These are phyloP conservation scores for Spatholobus suberectus DNA, from an alignment of 306 rosid genomes.

Conservation along the genomic window DNA sequence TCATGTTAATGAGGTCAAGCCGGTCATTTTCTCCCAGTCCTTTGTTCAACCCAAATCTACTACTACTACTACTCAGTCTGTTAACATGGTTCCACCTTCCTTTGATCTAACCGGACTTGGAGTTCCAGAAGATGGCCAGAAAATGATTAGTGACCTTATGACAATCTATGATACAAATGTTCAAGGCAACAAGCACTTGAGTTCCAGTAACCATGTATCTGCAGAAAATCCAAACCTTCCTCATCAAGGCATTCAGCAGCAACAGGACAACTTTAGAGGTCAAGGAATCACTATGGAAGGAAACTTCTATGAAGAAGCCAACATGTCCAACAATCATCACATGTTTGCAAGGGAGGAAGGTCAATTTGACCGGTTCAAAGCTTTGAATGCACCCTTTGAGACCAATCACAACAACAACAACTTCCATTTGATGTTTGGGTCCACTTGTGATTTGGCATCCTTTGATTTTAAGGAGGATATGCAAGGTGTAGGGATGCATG, in stretches of 20 bases:
- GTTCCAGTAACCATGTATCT: constrained; percentile 25
- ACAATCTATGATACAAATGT: constrained; percentile 58
- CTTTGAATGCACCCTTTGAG: constrained; percentile 56
- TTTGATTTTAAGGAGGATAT: constrained; percentile 63
- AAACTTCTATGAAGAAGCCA: constrained; percentile 50
- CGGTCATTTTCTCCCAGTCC: constrained; percentile 60
- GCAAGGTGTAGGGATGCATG: constrained; percentile 53
- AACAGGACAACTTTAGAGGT: constrained; percentile 36
- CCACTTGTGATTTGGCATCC: constrained; percentile 60
- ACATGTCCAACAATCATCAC: constrained; percentile 46
- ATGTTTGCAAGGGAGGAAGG: constrained; percentile 51
- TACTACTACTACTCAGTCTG: constrained; percentile 45
- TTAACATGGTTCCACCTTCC: constrained; percentile 48
- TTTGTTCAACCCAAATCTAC: constrained; percentile 55
- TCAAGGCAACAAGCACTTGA: constrained; percentile 50
- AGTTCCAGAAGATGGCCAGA: constrained; percentile 70
- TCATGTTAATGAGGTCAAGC: constrained; percentile 65
- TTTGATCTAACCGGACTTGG: constrained; percentile 60
- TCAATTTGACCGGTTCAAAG: constrained; percentile 58
- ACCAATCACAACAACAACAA: constrained; percentile 47
- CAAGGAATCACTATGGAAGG: constrained; percentile 59
- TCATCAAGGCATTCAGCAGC: constrained; percentile 49
- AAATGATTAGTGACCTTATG: constrained; percentile 64
- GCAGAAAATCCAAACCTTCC: constrained; percentile 45
- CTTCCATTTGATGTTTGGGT: constrained; percentile 55